Base-by-base conservation (phyloP, 331 rosid genomes). In the Malus hybrid region DNA sequence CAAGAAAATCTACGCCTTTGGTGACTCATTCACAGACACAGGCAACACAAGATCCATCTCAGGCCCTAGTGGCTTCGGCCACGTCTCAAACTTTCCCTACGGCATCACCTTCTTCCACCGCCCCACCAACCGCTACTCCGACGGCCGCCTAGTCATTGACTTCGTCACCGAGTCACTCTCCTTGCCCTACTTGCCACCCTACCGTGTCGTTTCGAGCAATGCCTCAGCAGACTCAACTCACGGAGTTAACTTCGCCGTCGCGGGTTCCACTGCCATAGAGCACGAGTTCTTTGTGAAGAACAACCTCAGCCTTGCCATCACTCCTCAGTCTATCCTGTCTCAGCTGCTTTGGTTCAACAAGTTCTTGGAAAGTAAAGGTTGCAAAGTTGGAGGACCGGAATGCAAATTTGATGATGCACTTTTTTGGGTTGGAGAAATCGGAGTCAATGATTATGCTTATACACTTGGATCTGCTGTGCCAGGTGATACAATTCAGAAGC, bases 391-490 rank as follows among this genome's bases (percentile, higher is more conserved):
- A 22, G 79, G 75, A 29, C 68, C 84, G 10, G 80, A 27, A 0
- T 87, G 96, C 48, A 86, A 72, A 33, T 85, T 90, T 77, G 83
- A 90, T 34, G 92, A 89, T 22, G 63, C 97, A 3, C 84, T 94
- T 1, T 88, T 94, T 65, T 94, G 99, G 99, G 87, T 94, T 65
- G 99, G 99, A 54, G 99, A 94, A 76, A 94, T 94, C 75, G 99
- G 99, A 31, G 97, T 90, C 83, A 94, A 94, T 84, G 99, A 93
- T n/a, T 94, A 92, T 75, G 99, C 99, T 70, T 94, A 94, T 73
- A 79, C 74, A 16, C 19, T 92, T 74, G 97, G 97, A 81, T 94
- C 97, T 72, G 0, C 85, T 1, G 55, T 94, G 54, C 50, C 92
- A 2, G 60, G 10, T 19, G 92, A 87, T 7, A 86, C 87, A 46